Evolutionary conservation across 164 flowering plant genomes (phyloP).

Genomic region (Tetrastigma voinierianum): DNA sequence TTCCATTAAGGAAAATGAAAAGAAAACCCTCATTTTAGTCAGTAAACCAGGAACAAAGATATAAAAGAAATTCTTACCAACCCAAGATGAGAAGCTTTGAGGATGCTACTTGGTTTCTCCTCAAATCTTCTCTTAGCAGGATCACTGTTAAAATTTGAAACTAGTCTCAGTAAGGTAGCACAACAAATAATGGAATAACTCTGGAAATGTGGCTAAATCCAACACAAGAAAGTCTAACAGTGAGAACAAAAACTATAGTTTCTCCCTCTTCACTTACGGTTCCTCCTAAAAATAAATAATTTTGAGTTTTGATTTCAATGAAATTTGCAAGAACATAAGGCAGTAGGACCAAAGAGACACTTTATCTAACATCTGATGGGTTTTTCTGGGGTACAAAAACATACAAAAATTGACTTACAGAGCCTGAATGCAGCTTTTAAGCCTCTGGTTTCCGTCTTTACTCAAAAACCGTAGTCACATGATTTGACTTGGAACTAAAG

Average conservation of each 20-base stretch:
- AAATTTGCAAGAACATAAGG: too few species aligned
- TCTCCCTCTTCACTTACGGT: neutral
- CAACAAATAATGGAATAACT: neutral
- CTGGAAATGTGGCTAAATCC: neutral
- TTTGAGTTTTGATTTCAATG: neutral
- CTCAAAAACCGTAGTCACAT: too few species aligned
- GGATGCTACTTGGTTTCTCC: constrained; percentile 15
- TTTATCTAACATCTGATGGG: neutral
- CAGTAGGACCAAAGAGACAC: neutral
- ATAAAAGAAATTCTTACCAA: constrained; percentile 27
- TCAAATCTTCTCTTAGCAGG: constrained; percentile 24
- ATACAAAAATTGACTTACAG: too few species aligned
- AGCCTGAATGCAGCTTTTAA: too few species aligned
- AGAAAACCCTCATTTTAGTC: neutral
- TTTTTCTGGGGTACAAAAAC: too few species aligned
- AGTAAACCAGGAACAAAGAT: neutral
- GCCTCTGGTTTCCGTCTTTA: too few species aligned
- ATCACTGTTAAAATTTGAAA: constrained; percentile 33
- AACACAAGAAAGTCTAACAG: neutral
- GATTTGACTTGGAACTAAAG: too few species aligned
- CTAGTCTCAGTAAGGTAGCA: neutral
- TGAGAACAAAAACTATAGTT: neutral
- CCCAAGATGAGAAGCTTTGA: constrained; percentile 23
- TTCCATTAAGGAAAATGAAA: neutral
- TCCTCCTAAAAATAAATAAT: neutral